A percentile compares a stretch with the other conserved stretches of the same genome.
Conservation (phyloP, 257 asterid genomes). For the Nicotiana knightiana region DNA sequence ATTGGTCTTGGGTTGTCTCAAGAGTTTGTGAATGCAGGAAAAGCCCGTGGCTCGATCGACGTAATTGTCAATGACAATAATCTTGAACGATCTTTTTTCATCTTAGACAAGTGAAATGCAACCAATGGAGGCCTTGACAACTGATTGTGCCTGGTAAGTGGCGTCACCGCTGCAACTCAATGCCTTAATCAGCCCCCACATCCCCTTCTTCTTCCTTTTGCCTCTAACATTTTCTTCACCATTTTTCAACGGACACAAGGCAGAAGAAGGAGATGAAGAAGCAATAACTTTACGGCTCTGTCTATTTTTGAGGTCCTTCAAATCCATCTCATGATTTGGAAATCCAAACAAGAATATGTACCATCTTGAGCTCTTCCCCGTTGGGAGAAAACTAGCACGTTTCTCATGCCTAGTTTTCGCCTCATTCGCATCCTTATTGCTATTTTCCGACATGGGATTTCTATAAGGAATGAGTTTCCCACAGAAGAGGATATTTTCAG, state of each 20-base stretch:
- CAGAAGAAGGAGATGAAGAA: no score
- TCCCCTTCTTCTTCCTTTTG: conserved; percentile 12
- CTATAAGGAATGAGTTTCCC: conserved; percentile 47
- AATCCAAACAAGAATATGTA: conserved; percentile 31
- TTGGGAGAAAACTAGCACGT: background rate
- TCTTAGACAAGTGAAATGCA: background rate
- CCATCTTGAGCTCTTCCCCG: background rate
- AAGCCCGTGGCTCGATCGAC: no score
- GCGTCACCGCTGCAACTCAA: conserved; percentile 45
- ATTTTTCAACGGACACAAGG: no score
- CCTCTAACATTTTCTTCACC: background rate
- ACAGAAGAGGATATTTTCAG: conserved; percentile 52
- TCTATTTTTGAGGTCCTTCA: conserved; percentile 53
- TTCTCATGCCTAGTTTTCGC: background rate
- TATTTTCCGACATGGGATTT: conserved; percentile 8
- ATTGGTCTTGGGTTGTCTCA: no score
- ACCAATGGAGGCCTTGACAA: conserved; percentile 22
- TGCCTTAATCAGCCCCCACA: conserved; percentile 46
- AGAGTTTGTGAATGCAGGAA: no score
- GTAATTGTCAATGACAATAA: no score
- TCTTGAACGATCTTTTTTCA: no score
- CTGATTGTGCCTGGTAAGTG: conserved; percentile 18
- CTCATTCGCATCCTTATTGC: no score
- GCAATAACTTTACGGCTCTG: conserved; percentile 35
- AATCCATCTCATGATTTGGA: conserved; percentile 31